phyloP scores from a whole-genome alignment of 805 yeast genomes.

The Cyberlindnera xylosilytica region DNA sequence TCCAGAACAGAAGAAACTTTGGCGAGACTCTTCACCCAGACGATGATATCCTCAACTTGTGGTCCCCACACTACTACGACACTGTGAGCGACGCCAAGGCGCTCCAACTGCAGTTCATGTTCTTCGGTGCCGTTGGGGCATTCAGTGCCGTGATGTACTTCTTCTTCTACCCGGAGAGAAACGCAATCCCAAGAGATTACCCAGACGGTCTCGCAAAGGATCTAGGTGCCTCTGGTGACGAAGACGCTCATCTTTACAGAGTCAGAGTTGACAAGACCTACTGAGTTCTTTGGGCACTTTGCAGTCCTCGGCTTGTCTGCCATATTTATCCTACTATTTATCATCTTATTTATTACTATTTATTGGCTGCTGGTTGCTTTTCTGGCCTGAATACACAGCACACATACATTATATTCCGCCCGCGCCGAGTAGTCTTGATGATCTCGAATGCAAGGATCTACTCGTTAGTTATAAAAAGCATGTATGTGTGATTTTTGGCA shows the following conservation, averaged over 20 bases:
- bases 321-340: constrained; percentile 5
- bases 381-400: neutral
- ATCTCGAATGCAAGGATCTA: too few species aligned
- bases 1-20: constrained; percentile 74
- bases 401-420: too few species aligned
- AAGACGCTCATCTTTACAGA: constrained; percentile 36
- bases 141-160: constrained; percentile 45
- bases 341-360: neutral
- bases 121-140: constrained; percentile 47
- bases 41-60: constrained; percentile 73
- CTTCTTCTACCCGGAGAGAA: constrained; percentile 59
- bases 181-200: constrained; percentile 72
- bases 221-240: constrained; percentile 59
- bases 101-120: constrained; percentile 49
- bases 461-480: too few species aligned
- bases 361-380: too few species aligned
- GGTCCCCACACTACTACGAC: constrained; percentile 80
- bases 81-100: constrained; percentile 60
- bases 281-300: constrained; percentile 6
- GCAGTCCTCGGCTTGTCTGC: neutral
- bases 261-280: constrained; percentile 40
- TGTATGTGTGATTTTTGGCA: neutral
- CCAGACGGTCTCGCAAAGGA: constrained; percentile 78
- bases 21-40: constrained; percentile 69
- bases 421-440: too few species aligned